A percentile compares a stretch with the other conserved stretches of the same genome.
Evolutionary conservation across 2,329 filamentous ascomycete species (phyloP).

Genomic region (Trichoderma arundinaceum): DNA sequence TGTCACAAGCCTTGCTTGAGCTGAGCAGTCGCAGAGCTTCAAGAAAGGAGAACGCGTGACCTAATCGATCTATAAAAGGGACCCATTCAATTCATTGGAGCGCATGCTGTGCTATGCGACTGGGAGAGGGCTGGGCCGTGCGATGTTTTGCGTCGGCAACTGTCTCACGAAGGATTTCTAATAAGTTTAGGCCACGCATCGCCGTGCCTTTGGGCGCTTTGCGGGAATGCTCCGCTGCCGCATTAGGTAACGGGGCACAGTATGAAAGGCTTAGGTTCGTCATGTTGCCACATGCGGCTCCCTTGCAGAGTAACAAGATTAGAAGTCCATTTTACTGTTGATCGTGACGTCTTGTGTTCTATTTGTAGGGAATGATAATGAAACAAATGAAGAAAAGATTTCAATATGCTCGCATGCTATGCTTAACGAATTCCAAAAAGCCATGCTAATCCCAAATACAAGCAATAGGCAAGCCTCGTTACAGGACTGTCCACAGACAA

Average conservation of each 20-base stretch:
- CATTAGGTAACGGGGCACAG: conserved; percentile 13
- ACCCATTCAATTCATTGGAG: conserved; percentile 28
- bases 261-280: not conserved
- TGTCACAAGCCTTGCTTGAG: conserved; percentile 17
- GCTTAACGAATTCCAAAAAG: not conserved
- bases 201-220: not conserved
- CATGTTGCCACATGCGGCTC: not conserved
- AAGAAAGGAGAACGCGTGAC: conserved; percentile 29
- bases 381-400: too few species aligned
- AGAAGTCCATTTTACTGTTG: too few species aligned
- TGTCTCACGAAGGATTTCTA: conserved; percentile 27
- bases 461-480: not conserved
- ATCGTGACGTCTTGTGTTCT: not conserved
- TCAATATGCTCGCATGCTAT: too few species aligned
- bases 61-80: conserved; percentile 26
- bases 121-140: conserved; percentile 10
- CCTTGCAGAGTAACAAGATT: too few species aligned
- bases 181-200: not conserved
- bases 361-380: too few species aligned
- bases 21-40: conserved; percentile 13
- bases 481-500: too few species aligned
- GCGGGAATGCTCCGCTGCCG: conserved; percentile 1
- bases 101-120: conserved; percentile 1
- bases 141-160: conserved; percentile 22
- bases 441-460: not conserved